Conservation (phyloP, 345 rosid species). For the Noccaea caerulescens region DNA sequence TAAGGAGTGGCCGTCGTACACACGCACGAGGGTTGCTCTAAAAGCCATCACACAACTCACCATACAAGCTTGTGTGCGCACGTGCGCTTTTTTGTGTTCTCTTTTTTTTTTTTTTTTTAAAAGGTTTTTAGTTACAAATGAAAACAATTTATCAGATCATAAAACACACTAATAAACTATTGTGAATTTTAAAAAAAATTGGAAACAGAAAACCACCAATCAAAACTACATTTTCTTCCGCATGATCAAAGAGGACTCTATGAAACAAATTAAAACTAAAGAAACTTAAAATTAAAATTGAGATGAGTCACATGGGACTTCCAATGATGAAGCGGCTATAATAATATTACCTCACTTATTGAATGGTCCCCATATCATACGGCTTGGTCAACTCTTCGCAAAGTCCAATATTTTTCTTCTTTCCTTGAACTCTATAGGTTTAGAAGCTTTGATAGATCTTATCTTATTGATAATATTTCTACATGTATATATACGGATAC, state of each 20-base stretch:
- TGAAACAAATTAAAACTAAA: not conserved
- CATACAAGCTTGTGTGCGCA: conserved; percentile 52
- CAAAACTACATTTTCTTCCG: not conserved
- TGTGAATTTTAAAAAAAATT: not conserved
- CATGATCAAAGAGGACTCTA: too few relatives aligned
- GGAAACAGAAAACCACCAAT: not conserved
- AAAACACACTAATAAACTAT: not conserved
- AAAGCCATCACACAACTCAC: conserved; percentile 42
- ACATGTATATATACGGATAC: too few relatives aligned
- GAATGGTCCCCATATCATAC: conserved; percentile 32
- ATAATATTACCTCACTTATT: conserved; percentile 30
- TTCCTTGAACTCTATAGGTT: conserved; percentile 12
- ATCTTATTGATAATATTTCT: too few relatives aligned
- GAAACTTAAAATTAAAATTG: not conserved
- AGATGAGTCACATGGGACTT: conserved; percentile 35
- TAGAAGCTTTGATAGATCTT: too few relatives aligned
- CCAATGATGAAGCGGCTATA: conserved; percentile 37
- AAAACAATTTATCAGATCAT: not conserved
- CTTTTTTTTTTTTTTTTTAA: not conserved
- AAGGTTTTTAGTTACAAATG: too few relatives aligned
- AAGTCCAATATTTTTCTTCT: conserved; percentile 13
- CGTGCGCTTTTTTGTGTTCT: conserved; percentile 47
- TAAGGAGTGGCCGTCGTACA: conserved; percentile 23
- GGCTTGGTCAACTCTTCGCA: conserved; percentile 40
- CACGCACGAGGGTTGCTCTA: conserved; percentile 56